Conservation (phyloP, 495 filamentous ascomycete species). For the Sabuloglossum arenarium region DNA sequence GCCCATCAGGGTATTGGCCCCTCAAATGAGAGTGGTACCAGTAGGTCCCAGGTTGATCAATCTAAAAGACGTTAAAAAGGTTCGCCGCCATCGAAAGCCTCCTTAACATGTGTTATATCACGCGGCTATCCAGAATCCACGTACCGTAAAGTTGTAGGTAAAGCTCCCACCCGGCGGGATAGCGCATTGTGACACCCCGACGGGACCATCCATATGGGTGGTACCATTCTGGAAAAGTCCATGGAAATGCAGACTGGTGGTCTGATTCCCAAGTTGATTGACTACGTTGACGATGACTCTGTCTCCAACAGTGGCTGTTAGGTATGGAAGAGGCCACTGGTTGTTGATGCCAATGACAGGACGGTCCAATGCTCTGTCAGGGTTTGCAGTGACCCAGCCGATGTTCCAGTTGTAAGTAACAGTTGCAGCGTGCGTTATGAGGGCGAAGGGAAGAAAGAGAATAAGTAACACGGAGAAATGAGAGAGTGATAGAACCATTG, state of each 20-base stretch:
- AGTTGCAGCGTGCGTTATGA: constrained; percentile 31
- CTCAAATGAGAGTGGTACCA: constrained; percentile 65
- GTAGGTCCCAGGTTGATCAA: constrained; percentile 53
- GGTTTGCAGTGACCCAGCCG: constrained; percentile 61
- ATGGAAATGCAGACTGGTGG: constrained; percentile 58
- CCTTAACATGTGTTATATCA: not conserved
- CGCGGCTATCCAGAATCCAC: constrained; percentile 5
- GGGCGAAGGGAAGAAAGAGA: constrained; percentile 16
- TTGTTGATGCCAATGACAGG: constrained; percentile 64
- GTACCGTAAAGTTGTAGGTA: constrained; percentile 59
- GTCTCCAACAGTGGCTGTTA: constrained; percentile 51
- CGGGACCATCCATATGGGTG: constrained; percentile 54
- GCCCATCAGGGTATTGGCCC: constrained; percentile 56
- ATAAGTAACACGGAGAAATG: constrained; percentile 16
- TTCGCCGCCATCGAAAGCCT: not conserved
- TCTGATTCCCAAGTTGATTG: constrained; percentile 52
- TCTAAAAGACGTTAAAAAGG: constrained; percentile 13
- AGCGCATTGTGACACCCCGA: constrained; percentile 45
- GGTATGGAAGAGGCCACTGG: constrained; percentile 52
- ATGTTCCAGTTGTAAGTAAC: constrained; percentile 63
- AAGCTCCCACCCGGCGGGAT: constrained; percentile 41
- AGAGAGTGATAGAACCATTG: constrained; percentile 20
- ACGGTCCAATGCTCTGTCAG: constrained; percentile 47
- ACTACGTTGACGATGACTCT: constrained; percentile 46
- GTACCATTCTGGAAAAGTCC: constrained; percentile 54